Conservation (phyloP, 768 basidiomycete species). For the Mycena vitilis region DNA sequence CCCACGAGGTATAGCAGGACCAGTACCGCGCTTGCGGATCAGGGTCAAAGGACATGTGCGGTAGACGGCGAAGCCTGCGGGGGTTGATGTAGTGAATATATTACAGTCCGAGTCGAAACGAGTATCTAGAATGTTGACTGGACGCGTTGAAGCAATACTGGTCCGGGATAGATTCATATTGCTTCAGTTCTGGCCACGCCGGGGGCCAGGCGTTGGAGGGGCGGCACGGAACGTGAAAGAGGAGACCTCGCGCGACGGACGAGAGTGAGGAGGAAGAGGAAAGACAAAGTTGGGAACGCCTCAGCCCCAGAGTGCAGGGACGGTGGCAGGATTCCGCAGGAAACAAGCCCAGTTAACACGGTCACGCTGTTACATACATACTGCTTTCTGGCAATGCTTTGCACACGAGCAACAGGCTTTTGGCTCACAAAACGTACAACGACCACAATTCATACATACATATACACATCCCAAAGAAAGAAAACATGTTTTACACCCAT, state of each 20-base stretch:
- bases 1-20: constrained; percentile 24
- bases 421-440: background rate
- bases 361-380: background rate
- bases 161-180: constrained; percentile 88
- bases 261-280: no score
- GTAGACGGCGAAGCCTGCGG: constrained; percentile 87
- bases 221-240: no score
- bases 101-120: constrained; percentile 83
- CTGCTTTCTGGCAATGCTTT: background rate
- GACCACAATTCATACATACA: no score
- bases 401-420: background rate
- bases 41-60: constrained; percentile 79
- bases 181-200: no score
- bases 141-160: constrained; percentile 80
- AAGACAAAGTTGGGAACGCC: no score
- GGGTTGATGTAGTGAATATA: constrained; percentile 85
- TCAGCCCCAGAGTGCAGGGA: no score
- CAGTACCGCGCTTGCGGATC: constrained; percentile 82
- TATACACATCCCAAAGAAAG: background rate
- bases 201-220: no score
- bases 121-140: constrained; percentile 80
- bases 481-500: constrained; percentile 10
- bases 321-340: no score
- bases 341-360: background rate
- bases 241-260: no score